These are phyloP conservation scores for Neurospora sp. DNA, from an alignment of 495 filamentous ascomycete genomes.

Conservation along the genomic window DNA sequence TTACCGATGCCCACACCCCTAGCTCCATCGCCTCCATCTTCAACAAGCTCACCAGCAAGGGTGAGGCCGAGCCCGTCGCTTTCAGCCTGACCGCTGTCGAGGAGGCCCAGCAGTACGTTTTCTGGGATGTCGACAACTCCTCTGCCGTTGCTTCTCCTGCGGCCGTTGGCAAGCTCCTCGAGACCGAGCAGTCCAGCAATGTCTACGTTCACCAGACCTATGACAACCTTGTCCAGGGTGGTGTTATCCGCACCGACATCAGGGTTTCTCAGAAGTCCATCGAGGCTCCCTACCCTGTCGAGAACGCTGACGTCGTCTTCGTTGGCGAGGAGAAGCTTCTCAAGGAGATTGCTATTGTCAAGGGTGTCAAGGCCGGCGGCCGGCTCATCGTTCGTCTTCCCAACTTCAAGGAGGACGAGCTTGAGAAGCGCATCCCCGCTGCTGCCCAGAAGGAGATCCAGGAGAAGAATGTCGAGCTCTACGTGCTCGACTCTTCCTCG, in stretches of 20 bases:
- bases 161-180: slow-evolving; percentile 61
- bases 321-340: slow-evolving; percentile 73
- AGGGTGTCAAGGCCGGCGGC: slow-evolving; percentile 58
- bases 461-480: slow-evolving; percentile 56
- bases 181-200: slow-evolving; percentile 64
- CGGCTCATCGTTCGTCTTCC: slow-evolving; percentile 67
- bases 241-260: slow-evolving; percentile 74
- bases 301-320: slow-evolving; percentile 66
- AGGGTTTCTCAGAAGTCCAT: slow-evolving; percentile 70
- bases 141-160: slow-evolving; percentile 51
- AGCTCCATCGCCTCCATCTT: slow-evolving; percentile 47
- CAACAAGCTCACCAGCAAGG: slow-evolving; percentile 55
- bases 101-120: slow-evolving; percentile 68
- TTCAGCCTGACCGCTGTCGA: slow-evolving; percentile 29
- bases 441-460: slow-evolving; percentile 56
- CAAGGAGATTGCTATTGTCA: slow-evolving; percentile 60
- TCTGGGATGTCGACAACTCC: slow-evolving; percentile 87
- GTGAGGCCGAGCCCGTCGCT: slow-evolving; percentile 40
- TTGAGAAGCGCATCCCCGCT: slow-evolving; percentile 77
- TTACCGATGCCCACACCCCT: slow-evolving; percentile 73
- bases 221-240: slow-evolving; percentile 84
- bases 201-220: slow-evolving; percentile 64
- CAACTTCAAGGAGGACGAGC: slow-evolving; percentile 72
- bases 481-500: slow-evolving; percentile 58
- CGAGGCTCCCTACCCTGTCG: slow-evolving; percentile 72